A percentile compares a stretch with the other conserved stretches of the same genome.
phyloP scores from a whole-genome alignment of 352 stramenopile genomes.

The Pelagophyceae sp. region DNA sequence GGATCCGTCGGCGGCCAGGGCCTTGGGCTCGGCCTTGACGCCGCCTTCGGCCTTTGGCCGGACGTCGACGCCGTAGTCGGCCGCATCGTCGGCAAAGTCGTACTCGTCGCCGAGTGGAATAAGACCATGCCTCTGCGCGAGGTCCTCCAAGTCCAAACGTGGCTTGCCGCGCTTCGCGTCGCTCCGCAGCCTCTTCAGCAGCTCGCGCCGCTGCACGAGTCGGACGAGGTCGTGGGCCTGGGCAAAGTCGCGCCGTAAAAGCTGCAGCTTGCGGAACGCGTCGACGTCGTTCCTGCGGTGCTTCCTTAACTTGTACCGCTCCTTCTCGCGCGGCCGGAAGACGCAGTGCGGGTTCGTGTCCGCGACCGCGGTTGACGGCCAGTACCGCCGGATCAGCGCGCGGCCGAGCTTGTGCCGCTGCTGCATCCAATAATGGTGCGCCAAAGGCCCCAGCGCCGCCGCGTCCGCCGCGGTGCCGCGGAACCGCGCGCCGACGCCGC shows the following conservation, averaged over 20 bases:
- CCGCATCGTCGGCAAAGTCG: background rate
- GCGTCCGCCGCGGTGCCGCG: constrained; percentile 59
- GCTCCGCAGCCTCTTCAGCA: constrained; percentile 63
- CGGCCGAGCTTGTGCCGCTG: constrained; percentile 81
- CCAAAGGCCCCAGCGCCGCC: constrained; percentile 46
- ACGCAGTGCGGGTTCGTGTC: constrained; percentile 96
- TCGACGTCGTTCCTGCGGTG: constrained; percentile 92
- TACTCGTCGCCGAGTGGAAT: background rate
- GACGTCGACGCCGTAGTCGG: constrained; percentile 6
- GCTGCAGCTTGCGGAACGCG: constrained; percentile 81
- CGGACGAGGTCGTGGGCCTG: constrained; percentile 64
- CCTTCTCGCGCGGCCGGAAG: constrained; percentile 93
- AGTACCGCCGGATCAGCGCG: constrained; percentile 84
- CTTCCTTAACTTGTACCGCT: constrained; percentile 90
- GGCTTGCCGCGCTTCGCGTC: constrained; percentile 28
- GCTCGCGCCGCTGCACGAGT: constrained; percentile 69
- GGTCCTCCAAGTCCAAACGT: background rate
- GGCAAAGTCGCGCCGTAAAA: constrained; percentile 83
- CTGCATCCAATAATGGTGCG: constrained; percentile 83
- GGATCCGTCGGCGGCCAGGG: background rate
- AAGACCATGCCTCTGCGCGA: background rate
- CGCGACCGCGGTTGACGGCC: constrained; percentile 85
- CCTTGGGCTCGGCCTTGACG: too few relatives aligned
- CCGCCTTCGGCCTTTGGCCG: too few relatives aligned
- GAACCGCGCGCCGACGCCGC: constrained; percentile 58